Base-by-base conservation (phyloP, 2,329 filamentous ascomycete species). In the Fusarium sp. region DNA sequence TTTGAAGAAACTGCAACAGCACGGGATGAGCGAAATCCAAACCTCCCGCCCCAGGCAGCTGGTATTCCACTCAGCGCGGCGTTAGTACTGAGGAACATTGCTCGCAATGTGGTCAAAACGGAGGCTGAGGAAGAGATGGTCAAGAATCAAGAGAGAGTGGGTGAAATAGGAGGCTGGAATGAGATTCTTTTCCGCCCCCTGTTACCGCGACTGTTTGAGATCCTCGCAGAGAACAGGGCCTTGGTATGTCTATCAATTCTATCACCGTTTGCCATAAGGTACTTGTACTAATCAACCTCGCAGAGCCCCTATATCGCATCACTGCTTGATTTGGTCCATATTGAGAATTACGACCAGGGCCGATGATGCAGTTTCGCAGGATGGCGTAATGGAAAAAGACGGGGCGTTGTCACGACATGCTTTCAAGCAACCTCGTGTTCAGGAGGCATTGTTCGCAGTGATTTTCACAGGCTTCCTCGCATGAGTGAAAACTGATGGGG, bases 11-110 rank as follows among this genome's bases (percentile, higher is more conserved):
- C 90, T 8, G 81, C 85, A 49, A 86, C 85, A 42, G 85, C 85
- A 39, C 86, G 87, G 17, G 89, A 91, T 75, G 89, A 90, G 79
- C 84, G 87, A 52, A 90, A 90, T 70, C 87, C 88, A 17, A 88
- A 90, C 69, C 85, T 85, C 14, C 83, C 87, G 10, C 84, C 87
- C 6, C 89, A 94, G 78, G 91, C 93, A 6, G 92, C 92, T 2
- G 94, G 94, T 10, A 91, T 96, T 41, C 93, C 94, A n/a, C 86
- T 96, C 12, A 93, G 92, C 62, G 92, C 93, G 6, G 91, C 93
- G 20, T 86, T 96, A 35, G 92, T 96, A 41, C 86, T 96, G 51
- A 89, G 94, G 36, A 96, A 96, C 79, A 90, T 96, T 69, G 93
- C 93, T 18, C 88, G 87, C 73, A 93, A 92, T 76, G 84, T 90